phyloP scores from a whole-genome alignment of 768 basidiomycete genomes.

The Naganishia onofrii region DNA sequence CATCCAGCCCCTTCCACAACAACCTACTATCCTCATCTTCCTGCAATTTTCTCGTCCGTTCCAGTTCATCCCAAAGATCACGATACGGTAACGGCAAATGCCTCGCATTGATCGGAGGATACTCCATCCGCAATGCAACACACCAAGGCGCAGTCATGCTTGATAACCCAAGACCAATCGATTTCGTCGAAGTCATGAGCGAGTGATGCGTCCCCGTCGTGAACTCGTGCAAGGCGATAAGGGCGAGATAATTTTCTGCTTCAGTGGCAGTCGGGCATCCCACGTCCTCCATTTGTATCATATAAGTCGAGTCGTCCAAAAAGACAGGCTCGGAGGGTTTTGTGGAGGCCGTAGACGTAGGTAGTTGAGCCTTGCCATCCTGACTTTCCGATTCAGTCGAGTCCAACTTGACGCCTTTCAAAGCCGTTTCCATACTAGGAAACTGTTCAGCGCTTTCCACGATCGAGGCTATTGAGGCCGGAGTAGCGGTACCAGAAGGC shows the following conservation, averaged over 20 bases:
- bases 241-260: slow-evolving; percentile 86
- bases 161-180: slow-evolving; percentile 1
- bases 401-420: background rate
- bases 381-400: background rate
- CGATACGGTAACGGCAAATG: slow-evolving; percentile 76
- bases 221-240: slow-evolving; percentile 76
- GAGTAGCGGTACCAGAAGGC: background rate
- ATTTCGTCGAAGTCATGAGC: slow-evolving; percentile 18
- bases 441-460: background rate
- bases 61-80: slow-evolving; percentile 89
- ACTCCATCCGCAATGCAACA: slow-evolving; percentile 54
- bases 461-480: background rate
- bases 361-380: background rate
- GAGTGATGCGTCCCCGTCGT: slow-evolving; percentile 55
- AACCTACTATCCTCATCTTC: slow-evolving; percentile 67
- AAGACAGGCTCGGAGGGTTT: slow-evolving; percentile 53
- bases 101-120: slow-evolving; percentile 64
- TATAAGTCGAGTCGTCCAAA: slow-evolving; percentile 66
- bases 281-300: slow-evolving; percentile 72
- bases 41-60: slow-evolving; percentile 60
- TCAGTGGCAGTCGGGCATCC: slow-evolving; percentile 75
- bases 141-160: slow-evolving; percentile 40
- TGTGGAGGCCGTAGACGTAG: slow-evolving; percentile 30
- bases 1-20: slow-evolving; percentile 68
- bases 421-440: background rate